Percentiles rank a stretch among this genome's conserved stretches.
These are phyloP conservation scores for Zymoseptoria passerinii DNA, from an alignment of 2,329 filamentous ascomycete species.

Conservation along the genomic window DNA sequence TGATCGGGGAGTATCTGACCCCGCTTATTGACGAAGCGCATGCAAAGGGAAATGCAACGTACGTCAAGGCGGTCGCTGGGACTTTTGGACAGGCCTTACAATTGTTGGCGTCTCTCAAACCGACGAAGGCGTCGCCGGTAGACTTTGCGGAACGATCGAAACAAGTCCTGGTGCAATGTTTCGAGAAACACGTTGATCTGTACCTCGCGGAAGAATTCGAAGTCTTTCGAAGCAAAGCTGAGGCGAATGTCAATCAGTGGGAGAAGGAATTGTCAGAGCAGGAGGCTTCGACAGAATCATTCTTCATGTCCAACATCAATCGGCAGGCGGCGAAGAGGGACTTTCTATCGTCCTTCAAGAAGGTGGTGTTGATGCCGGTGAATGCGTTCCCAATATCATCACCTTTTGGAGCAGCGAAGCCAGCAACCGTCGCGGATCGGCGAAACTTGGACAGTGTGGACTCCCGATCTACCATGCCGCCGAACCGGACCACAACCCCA, in stretches of 20 bases:
- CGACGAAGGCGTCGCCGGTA: slow-evolving; percentile 54
- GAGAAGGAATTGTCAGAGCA: slow-evolving; percentile 87
- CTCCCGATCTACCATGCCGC: neutral
- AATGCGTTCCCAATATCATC: slow-evolving; percentile 55
- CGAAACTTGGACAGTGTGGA: slow-evolving; percentile 23
- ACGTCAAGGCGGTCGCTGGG: slow-evolving; percentile 77
- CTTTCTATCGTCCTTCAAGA: slow-evolving; percentile 92
- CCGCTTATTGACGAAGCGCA: slow-evolving; percentile 82
- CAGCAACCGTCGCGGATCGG: slow-evolving; percentile 17
- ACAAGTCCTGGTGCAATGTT: slow-evolving; percentile 61
- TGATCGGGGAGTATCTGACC: slow-evolving; percentile 77
- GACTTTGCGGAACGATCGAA: slow-evolving; percentile 58
- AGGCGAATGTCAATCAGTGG: slow-evolving; percentile 73
- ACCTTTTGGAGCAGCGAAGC: slow-evolving; percentile 42
- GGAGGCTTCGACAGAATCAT: slow-evolving; percentile 82
- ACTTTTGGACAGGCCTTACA: slow-evolving; percentile 79
- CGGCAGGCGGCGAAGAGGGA: slow-evolving; percentile 93
- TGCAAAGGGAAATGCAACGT: slow-evolving; percentile 62
- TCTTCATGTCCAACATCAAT: slow-evolving; percentile 93
- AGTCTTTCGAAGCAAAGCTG: slow-evolving; percentile 68
- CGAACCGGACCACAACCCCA: slow-evolving; percentile 29
- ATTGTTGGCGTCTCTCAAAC: slow-evolving; percentile 62
- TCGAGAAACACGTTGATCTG: slow-evolving; percentile 87
- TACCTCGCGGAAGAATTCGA: slow-evolving; percentile 90
- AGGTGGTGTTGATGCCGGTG: slow-evolving; percentile 98